Evolutionary conservation across 2,329 filamentous ascomycete species (phyloP), one percentile per base, ranked within the genome.

Genomic region (Penicillium hordei): DNA sequence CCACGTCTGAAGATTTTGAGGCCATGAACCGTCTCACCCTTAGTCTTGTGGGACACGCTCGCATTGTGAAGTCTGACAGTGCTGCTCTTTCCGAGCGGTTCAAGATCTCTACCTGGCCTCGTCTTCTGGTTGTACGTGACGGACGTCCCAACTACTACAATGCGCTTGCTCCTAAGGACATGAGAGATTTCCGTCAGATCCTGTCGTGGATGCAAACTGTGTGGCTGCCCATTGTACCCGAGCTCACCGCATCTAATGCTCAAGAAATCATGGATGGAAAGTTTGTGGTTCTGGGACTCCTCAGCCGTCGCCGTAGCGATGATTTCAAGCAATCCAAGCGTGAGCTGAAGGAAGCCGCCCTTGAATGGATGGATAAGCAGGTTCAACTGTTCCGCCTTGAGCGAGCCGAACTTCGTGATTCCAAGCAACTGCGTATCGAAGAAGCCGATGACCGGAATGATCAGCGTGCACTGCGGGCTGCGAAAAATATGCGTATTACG

Each of bases 311-410:
- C 36, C 86, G 93, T 59, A 81, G 88, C 38, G 90, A 93, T 57
- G 87, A 91, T 36, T 96, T 96, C 73, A 79, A 86, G 50, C 82
- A 83, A 56, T 89, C 90, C 27, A 89, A 90, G 73, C 87, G 89
- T 34, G 95, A 99, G 77, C 87, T 99, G 78, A 97, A 97, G 83
- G 93, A 89, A 65, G 94, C 94, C 1, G 94, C 94, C 9, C 84
- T 93, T 60, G 94, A 97, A 75, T 99, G 94, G 93, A 96, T 97
- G 85, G 93, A 97, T 74, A 94, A 95, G 78, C 91, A 97, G 76
- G 89, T 91, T 19, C 88, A 93, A 66, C 83, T 91, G 39, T 97
- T 96, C 81, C 91, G 96, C 73, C 85, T 95, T 17, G 93, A 97
- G 76, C 84, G 93, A 57, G 91, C 97, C 78, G 94, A 96, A 75